Percentiles rank a stretch among this genome's conserved stretches.
These are phyloP conservation scores for Rhododendron molle DNA, from an alignment of 148 eudicot species.

Conservation along the genomic window DNA sequence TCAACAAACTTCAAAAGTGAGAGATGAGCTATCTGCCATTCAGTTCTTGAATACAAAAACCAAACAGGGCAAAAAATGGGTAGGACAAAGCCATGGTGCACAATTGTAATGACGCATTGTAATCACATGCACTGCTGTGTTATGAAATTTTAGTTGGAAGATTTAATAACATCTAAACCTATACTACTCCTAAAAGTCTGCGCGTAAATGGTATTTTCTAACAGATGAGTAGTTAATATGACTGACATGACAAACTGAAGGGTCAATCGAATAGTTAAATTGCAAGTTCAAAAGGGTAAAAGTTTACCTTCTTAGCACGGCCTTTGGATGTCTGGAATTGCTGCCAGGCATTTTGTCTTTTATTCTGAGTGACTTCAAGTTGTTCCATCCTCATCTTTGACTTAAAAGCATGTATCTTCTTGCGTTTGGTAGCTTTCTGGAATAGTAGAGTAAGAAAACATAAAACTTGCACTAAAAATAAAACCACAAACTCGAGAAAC, in stretches of 20 bases:
- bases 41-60: not conserved
- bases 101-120: not conserved
- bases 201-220: not conserved
- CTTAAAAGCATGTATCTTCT: conserved; percentile 94
- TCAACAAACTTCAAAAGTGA: not conserved
- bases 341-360: conserved; percentile 98
- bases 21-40: not conserved
- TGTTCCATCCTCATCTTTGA: conserved; percentile 85
- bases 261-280: not conserved
- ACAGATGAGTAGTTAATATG: not conserved
- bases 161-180: not conserved
- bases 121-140: not conserved
- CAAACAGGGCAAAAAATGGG: not conserved
- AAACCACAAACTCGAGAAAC: not conserved
- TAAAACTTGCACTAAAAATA: not conserved
- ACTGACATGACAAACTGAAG: not conserved
- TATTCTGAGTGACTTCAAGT: conserved; percentile 88
- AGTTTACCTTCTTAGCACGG: conserved; percentile 73
- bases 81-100: not conserved
- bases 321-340: conserved; percentile 94
- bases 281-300: not conserved
- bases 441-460: not conserved
- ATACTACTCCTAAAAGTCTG: not conserved
- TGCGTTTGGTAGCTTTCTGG: conserved; percentile 89
- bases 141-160: not conserved